phyloP scores from a whole-genome alignment of 1,284 basidiomycete species.

The Xerocomus minutiporus region DNA sequence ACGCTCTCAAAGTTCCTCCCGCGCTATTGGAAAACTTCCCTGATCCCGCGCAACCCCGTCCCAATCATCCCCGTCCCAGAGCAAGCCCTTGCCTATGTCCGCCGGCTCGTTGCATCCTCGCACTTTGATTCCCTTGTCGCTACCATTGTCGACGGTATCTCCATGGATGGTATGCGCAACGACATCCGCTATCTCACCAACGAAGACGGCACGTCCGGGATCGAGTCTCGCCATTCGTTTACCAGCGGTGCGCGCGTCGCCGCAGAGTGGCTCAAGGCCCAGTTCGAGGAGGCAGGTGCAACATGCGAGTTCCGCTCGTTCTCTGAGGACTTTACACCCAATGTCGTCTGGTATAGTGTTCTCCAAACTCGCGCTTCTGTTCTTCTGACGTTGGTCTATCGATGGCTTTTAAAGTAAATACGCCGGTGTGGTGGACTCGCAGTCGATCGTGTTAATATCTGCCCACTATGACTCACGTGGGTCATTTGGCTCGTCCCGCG shows the following conservation, averaged over 20 bases:
- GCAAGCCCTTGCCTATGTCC: constrained; percentile 46
- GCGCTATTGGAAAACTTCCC: constrained; percentile 55
- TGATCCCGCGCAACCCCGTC: constrained; percentile 46
- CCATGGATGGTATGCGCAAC: constrained; percentile 55
- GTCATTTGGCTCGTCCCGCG: constrained; percentile 59
- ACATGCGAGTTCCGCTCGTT: constrained; percentile 64
- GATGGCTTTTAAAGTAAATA: constrained; percentile 45
- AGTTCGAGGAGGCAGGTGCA: constrained; percentile 71
- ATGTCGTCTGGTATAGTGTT: constrained; percentile 68
- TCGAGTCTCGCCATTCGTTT: constrained; percentile 77
- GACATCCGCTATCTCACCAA: constrained; percentile 81
- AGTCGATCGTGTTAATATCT: constrained; percentile 66
- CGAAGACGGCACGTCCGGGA: constrained; percentile 62
- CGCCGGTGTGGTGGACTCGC: constrained; percentile 35
- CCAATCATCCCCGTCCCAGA: constrained; percentile 50
- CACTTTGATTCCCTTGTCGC: constrained; percentile 60
- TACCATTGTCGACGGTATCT: constrained; percentile 59
- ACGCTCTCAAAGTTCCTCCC: constrained; percentile 47
- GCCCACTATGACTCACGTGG: constrained; percentile 87
- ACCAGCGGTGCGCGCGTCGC: constrained; percentile 62
- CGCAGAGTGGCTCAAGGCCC: constrained; percentile 69
- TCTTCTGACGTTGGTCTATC: background rate
- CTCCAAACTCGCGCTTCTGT: background rate
- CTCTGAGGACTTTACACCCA: constrained; percentile 71
- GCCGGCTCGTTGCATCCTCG: constrained; percentile 44